Evolutionary conservation across 129 eudicot genomes (phyloP).

Genomic region (Saposhnikovia divaricata): DNA sequence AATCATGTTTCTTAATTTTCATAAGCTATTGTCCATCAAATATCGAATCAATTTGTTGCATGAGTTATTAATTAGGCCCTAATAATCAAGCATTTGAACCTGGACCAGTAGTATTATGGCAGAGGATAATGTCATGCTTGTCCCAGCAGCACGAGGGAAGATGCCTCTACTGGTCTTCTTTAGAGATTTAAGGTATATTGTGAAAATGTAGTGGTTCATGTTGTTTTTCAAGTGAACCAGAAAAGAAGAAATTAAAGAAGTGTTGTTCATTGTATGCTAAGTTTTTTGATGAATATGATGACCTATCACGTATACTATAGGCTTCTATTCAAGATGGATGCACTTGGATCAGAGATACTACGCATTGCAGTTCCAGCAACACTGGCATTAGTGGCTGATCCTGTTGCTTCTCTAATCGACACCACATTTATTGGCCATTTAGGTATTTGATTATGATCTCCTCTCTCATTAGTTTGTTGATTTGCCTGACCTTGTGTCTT

Average conservation of each 20-base stretch:
- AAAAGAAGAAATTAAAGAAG: neutral
- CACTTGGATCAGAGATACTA: slow-evolving; percentile 68
- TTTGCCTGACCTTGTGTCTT: neutral
- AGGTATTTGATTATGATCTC: slow-evolving; percentile 29
- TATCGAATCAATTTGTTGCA: no score
- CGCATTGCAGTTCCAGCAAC: slow-evolving; percentile 88
- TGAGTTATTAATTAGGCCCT: neutral
- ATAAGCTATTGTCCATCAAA: no score
- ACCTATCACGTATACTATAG: slow-evolving; percentile 23
- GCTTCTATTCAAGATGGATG: slow-evolving; percentile 60
- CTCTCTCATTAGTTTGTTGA: neutral
- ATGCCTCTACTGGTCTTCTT: slow-evolving; percentile 64
- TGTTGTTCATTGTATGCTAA: neutral
- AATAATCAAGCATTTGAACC: neutral
- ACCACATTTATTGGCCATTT: slow-evolving; percentile 76
- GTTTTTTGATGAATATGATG: neutral
- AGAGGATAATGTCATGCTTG: slow-evolving; percentile 24
- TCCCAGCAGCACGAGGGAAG: slow-evolving; percentile 25
- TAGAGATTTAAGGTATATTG: slow-evolving; percentile 46
- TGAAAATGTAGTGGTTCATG: neutral
- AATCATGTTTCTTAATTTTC: no score
- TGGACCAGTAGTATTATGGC: slow-evolving; percentile 29
- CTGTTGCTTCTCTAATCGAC: slow-evolving; percentile 83
- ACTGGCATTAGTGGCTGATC: slow-evolving; percentile 87
- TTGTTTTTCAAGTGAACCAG: neutral